Conservation (phyloP, 371 early-diverging fungal species). For the Mucor irregularis region DNA sequence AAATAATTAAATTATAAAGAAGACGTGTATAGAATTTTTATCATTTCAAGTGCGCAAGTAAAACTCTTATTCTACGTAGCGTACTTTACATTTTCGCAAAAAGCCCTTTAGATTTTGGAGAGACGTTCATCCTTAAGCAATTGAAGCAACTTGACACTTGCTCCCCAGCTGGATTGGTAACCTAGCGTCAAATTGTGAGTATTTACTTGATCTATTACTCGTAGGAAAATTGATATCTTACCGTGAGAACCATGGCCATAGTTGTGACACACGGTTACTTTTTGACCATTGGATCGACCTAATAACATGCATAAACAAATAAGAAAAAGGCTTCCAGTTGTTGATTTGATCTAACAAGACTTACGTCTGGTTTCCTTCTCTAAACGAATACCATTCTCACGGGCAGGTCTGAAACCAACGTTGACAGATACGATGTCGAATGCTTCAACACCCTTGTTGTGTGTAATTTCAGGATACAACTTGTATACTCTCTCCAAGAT, state of each 20-base stretch:
- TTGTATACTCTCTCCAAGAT: slow-evolving; percentile 35
- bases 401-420: slow-evolving; percentile 75
- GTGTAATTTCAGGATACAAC: slow-evolving; percentile 38
- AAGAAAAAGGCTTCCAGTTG: not conserved
- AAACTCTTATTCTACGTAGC: not conserved
- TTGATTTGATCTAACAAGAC: slow-evolving; percentile 4
- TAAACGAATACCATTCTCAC: slow-evolving; percentile 71
- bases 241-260: slow-evolving; percentile 49
- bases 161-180: slow-evolving; percentile 51
- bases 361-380: slow-evolving; percentile 63
- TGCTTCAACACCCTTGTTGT: slow-evolving; percentile 41
- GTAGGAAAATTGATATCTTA: too few species aligned
- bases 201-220: not conserved
- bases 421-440: slow-evolving; percentile 62
- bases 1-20: too few species aligned
- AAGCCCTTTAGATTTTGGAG: slow-evolving; percentile 39
- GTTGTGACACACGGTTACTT: slow-evolving; percentile 39
- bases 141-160: slow-evolving; percentile 28
- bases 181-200: too few species aligned
- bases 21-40: not conserved
- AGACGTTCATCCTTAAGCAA: slow-evolving; percentile 24
- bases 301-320: not conserved
- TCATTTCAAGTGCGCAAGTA: not conserved
- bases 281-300: slow-evolving; percentile 29
- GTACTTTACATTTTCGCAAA: too few species aligned